A percentile compares a stretch with the other conserved stretches of the same genome.
These are phyloP conservation scores for Cryptococcus sp. DNA, from an alignment of 1,284 basidiomycete species.

Conservation along the genomic window DNA sequence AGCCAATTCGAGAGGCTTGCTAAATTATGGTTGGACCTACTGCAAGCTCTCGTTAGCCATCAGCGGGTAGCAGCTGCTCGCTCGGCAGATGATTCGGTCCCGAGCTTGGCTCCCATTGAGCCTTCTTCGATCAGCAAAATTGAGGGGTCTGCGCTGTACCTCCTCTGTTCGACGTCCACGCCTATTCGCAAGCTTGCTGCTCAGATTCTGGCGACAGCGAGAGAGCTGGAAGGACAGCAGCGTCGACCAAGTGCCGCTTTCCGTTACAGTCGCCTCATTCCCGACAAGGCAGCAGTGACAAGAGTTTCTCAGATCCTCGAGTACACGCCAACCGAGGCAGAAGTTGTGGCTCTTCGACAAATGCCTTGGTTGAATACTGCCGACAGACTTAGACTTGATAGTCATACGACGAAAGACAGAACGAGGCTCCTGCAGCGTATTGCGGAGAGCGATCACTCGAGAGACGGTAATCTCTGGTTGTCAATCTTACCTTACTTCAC, in stretches of 20 bases:
- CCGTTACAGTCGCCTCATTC: conserved; percentile 38
- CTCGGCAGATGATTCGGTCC: conserved; percentile 16
- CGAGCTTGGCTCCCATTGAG: conserved; percentile 35
- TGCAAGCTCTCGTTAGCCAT: conserved; percentile 68
- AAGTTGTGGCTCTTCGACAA: conserved; percentile 38
- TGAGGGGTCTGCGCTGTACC: conserved; percentile 73
- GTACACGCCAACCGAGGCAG: conserved; percentile 30
- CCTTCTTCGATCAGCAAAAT: conserved; percentile 57
- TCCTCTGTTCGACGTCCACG: conserved; percentile 66
- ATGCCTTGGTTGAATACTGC: conserved; percentile 39
- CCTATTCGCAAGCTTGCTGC: conserved; percentile 35
- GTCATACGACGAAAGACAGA: conserved; percentile 22
- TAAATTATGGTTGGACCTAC: conserved; percentile 71
- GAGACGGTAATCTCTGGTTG: conserved; percentile 54
- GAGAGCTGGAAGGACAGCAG: conserved; percentile 40
- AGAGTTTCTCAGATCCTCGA: conserved; percentile 42
- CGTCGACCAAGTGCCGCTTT: conserved; percentile 45
- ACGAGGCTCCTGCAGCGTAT: conserved; percentile 39
- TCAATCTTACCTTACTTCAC: conserved; percentile 52
- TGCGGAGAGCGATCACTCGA: conserved; percentile 52
- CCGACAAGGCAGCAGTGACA: conserved; percentile 27
- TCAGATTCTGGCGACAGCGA: conserved; percentile 33
- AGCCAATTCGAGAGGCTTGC: conserved; percentile 62
- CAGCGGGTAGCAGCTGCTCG: conserved; percentile 48
- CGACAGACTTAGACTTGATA: conserved; percentile 42